phyloP scores from a whole-genome alignment of 2,329 filamentous ascomycete genomes.

The Colletotrichum liriopes region DNA sequence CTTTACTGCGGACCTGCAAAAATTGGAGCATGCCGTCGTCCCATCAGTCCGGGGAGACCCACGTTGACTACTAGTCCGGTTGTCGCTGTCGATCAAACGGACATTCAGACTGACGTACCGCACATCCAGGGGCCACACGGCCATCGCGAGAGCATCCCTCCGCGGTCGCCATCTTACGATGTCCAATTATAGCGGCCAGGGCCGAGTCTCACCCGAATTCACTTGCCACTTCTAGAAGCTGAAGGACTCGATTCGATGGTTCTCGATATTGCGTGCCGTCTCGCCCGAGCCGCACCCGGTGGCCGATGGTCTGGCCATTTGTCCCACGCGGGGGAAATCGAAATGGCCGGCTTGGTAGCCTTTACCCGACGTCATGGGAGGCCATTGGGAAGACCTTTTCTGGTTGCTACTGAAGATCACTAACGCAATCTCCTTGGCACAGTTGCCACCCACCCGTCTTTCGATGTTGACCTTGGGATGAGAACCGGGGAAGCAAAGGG shows the following conservation, averaged over 20 bases:
- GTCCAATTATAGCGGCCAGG: constrained; percentile 37
- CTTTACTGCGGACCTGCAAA: constrained; percentile 17
- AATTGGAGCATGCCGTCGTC: constrained; percentile 7
- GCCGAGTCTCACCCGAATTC: constrained; percentile 20
- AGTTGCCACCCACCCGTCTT: constrained; percentile 24
- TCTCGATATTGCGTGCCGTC: constrained; percentile 9
- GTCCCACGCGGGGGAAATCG: not conserved
- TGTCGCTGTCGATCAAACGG: constrained; percentile 41
- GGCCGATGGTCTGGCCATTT: not conserved
- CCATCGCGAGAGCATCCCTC: constrained; percentile 2
- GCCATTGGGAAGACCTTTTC: constrained; percentile 9
- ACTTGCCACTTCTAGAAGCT: constrained; percentile 27
- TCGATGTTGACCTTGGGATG: not conserved
- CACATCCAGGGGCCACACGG: constrained; percentile 14
- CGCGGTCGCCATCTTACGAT: constrained; percentile 21
- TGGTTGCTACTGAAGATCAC: not conserved
- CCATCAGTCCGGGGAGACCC: constrained; percentile 34
- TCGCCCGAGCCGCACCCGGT: constrained; percentile 1
- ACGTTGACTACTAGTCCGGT: constrained; percentile 30
- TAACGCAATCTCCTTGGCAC: constrained; percentile 15
- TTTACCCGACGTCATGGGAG: constrained; percentile 20
- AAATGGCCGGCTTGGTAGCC: not conserved
- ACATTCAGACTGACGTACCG: constrained; percentile 32
- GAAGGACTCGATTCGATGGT: constrained; percentile 1
- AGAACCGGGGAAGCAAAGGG: constrained; percentile 3